phyloP scores from a whole-genome alignment of 2,329 filamentous ascomycete species.

The Penicillium sp. region DNA sequence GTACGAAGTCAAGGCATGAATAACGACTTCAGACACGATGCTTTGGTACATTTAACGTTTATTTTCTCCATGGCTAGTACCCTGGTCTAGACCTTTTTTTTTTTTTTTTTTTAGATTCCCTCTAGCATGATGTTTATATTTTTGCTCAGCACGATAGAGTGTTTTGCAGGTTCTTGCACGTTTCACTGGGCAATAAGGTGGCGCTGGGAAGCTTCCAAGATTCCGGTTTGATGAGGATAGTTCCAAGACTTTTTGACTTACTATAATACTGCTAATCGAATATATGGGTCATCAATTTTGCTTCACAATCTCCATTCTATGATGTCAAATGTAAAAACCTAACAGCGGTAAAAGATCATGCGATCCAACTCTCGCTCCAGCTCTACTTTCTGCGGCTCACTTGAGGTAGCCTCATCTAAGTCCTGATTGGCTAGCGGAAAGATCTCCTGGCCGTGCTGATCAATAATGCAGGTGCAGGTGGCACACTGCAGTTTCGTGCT shows the following conservation, averaged over 20 bases:
- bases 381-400: not conserved
- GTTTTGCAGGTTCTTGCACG: conserved; percentile 3
- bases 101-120: conserved; percentile 43
- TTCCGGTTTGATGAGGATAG: conserved; percentile 19
- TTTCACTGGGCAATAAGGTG: conserved; percentile 19
- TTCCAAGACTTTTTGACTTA: conserved; percentile 17
- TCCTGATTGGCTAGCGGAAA: not conserved
- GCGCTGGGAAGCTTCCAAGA: conserved; percentile 27
- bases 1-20: conserved; percentile 75
- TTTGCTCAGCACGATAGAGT: conserved; percentile 32
- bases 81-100: conserved; percentile 38
- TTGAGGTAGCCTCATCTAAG: not conserved
- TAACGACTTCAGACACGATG: conserved; percentile 23
- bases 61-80: conserved; percentile 32
- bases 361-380: not conserved
- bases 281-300: conserved; percentile 2
- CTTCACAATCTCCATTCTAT: not conserved
- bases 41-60: conserved; percentile 23
- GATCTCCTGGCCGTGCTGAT: not conserved
- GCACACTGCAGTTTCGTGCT: not conserved
- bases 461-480: too few species aligned
- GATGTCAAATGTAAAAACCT: not conserved
- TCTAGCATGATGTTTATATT: conserved; percentile 33
- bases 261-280: conserved; percentile 25
- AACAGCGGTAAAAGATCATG: not conserved